Percentiles rank a stretch among this genome's conserved stretches.
phyloP scores from a whole-genome alignment of 805 yeast species.

The Nakazawaea pomicola region DNA sequence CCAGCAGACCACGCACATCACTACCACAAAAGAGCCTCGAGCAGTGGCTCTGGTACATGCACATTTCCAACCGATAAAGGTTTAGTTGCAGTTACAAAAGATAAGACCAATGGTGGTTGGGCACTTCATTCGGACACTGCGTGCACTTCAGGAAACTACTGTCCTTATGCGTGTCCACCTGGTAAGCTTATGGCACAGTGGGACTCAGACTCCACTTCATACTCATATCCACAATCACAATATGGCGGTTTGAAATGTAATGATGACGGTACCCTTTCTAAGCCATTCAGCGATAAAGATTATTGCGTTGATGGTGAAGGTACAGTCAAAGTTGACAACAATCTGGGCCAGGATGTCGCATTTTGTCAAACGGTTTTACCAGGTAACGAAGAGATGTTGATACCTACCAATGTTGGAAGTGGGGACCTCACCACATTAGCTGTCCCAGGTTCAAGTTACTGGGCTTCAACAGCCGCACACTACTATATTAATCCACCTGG shows the following conservation, averaged over 20 bases:
- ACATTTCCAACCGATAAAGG: constrained; percentile 64
- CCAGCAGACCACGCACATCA: constrained; percentile 3
- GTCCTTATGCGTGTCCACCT: constrained; percentile 90
- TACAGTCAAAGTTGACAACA: constrained; percentile 53
- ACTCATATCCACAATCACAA: constrained; percentile 72
- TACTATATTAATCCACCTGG: constrained; percentile 85
- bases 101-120: constrained; percentile 73
- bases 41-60: constrained; percentile 44
- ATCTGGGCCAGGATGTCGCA: constrained; percentile 57
- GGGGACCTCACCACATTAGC: constrained; percentile 54
- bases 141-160: constrained; percentile 74
- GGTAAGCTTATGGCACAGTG: constrained; percentile 87
- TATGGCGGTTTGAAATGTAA: constrained; percentile 83
- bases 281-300: constrained; percentile 49
- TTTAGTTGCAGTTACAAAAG: constrained; percentile 61
- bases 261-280: constrained; percentile 59
- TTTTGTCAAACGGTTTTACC: constrained; percentile 92
- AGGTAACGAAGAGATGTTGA: constrained; percentile 91
- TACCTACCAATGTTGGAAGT: constrained; percentile 67
- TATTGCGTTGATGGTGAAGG: constrained; percentile 79
- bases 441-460: constrained; percentile 80
- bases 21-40: constrained; percentile 21
- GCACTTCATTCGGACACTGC: constrained; percentile 72
- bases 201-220: constrained; percentile 72
- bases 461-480: constrained; percentile 85